These are phyloP conservation scores for Phallus indusiatus DNA, from an alignment of 768 basidiomycete genomes.

Conservation along the genomic window DNA sequence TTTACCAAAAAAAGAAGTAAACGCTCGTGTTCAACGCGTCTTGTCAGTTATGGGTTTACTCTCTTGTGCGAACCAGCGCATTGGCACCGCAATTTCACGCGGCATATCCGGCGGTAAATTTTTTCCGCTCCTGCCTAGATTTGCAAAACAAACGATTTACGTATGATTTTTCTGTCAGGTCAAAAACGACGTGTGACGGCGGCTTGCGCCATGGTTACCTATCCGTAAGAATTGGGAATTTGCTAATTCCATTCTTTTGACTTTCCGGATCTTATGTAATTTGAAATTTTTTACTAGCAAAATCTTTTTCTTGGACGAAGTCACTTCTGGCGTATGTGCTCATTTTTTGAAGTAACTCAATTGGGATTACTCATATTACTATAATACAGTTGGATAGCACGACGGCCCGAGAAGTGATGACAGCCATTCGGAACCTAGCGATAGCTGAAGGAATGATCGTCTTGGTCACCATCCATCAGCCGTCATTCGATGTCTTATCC, in stretches of 20 bases:
- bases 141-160: constrained; percentile 21
- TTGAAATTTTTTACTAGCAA: constrained; percentile 13
- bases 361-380: too few species aligned
- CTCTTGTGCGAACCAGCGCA: constrained; percentile 37
- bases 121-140: background rate
- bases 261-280: background rate
- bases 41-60: constrained; percentile 39
- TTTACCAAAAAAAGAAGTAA: constrained; percentile 23
- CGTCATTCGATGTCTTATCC: constrained; percentile 47
- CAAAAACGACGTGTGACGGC: constrained; percentile 57
- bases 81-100: constrained; percentile 48
- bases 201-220: constrained; percentile 50
- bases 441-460: constrained; percentile 42
- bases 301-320: constrained; percentile 55
- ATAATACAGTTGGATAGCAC: constrained; percentile 34
- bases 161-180: constrained; percentile 24
- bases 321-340: constrained; percentile 33
- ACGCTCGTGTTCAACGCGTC: constrained; percentile 33
- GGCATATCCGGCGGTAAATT: constrained; percentile 44
- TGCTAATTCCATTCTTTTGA: background rate
- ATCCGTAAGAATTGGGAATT: constrained; percentile 23
- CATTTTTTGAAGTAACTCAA: background rate
- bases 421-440: constrained; percentile 33
- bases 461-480: constrained; percentile 62
- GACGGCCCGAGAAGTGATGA: constrained; percentile 29